Evolutionary conservation across 2,329 filamentous ascomycete species (phyloP).

Genomic region (Hypomyces perniciosus): DNA sequence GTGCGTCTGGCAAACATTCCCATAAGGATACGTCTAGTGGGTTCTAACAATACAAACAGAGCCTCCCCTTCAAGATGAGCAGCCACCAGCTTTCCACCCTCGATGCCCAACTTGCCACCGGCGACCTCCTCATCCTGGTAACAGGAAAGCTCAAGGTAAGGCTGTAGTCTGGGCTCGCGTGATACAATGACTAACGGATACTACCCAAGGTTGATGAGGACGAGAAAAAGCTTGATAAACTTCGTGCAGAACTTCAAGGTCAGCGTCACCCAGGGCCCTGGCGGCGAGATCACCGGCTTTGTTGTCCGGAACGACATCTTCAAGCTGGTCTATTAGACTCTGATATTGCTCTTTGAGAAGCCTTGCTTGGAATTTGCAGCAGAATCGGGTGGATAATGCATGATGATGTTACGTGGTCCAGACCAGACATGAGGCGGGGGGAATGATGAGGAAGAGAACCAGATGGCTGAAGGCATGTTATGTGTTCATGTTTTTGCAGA

Average conservation of each 20-base stretch:
- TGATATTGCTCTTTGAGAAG: neutral
- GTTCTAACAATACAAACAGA: slow-evolving; percentile 38
- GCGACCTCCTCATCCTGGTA: slow-evolving; percentile 78
- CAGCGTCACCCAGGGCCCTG: slow-evolving; percentile 9
- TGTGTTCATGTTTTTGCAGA: slow-evolving; percentile 7
- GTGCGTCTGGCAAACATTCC: slow-evolving; percentile 45
- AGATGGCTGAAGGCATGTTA: slow-evolving; percentile 8
- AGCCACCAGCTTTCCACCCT: slow-evolving; percentile 70
- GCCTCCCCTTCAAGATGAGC: slow-evolving; percentile 74
- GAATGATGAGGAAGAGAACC: neutral
- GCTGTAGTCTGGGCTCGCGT: neutral
- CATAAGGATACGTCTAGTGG: neutral
- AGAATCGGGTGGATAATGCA: slow-evolving; percentile 7
- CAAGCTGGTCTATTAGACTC: slow-evolving; percentile 67
- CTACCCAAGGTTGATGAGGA: slow-evolving; percentile 8
- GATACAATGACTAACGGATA: neutral
- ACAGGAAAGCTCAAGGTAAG: slow-evolving; percentile 77
- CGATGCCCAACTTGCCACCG: slow-evolving; percentile 74
- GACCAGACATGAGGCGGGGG: neutral
- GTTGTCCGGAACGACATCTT: slow-evolving; percentile 95
- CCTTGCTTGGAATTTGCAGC: neutral
- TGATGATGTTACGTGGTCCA: slow-evolving; percentile 1
- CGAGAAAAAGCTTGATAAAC: slow-evolving; percentile 13
- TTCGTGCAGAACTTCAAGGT: slow-evolving; percentile 13
- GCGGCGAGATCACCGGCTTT: slow-evolving; percentile 38